Evolutionary conservation across 257 asterid species (phyloP), one percentile per base, ranked within the genome.

Genomic region (Schizonepeta tenuifolia): DNA sequence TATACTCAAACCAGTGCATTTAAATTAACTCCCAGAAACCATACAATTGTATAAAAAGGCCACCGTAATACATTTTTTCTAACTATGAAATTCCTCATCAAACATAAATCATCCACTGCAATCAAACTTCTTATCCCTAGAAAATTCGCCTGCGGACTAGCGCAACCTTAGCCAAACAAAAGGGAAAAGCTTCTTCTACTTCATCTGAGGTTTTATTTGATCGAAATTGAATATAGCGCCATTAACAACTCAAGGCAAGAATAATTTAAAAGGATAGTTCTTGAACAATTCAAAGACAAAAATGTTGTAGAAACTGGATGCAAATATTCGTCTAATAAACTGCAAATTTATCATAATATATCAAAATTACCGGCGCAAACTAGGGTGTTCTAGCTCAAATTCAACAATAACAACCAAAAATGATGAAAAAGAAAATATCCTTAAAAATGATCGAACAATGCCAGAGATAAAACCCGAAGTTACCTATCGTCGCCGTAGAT

Each of bases 401-500:
- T 10, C 17, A 11, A 63, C 3, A 9, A 20, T 1, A 28, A 26
- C 3, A 18, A 22, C 28, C 57, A 36, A 18, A 22, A 65, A 13
- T 22, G n/a, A 63, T 0, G 0, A n/a, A 26, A 15, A 49, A 3
- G 22, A 56, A 5, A 56, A 17, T 10, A 6, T 6, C n/a, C 50
- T 43, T 12, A 28, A 28, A 17, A 33, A 60, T 9, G 67, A 40
- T 31, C 17, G 3, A 35, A 2, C 33, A 31, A 62, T 62, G n/a
- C 17, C 43, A n/a, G 4, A 55, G 24, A 24, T 1, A 24, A 24
- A 3, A 22, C 5, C 38, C 62, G 3, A 56, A 9, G 44, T 31
- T 61, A 36, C 67, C 67, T 9, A 35, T 36, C 67, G 67, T 18
- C 50, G 67, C 49, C 67, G 67, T 9, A 6, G 67, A 17, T 33